Evolutionary conservation across 1,139 yeast genomes (phyloP).

Genomic region (Tardiomyces digboiensis): DNA sequence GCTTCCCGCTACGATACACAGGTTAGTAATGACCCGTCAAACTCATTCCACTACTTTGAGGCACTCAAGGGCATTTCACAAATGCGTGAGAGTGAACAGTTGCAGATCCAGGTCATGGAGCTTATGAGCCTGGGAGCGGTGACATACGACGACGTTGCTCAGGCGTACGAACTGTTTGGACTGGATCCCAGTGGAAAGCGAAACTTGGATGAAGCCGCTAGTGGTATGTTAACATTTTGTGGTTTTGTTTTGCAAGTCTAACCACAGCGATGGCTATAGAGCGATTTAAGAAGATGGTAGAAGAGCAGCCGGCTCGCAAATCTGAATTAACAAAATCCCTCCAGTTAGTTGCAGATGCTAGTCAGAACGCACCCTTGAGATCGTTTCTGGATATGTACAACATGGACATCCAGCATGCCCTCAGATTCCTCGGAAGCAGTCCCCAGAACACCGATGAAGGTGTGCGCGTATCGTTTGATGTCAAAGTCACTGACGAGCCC

Average conservation of each 20-base stretch:
- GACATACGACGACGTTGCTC: conserved; percentile 51
- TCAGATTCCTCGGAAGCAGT: conserved; percentile 48
- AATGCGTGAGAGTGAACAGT: conserved; percentile 34
- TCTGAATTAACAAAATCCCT: conserved; percentile 12
- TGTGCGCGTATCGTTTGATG: conserved; percentile 48
- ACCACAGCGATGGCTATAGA: too few relatives aligned
- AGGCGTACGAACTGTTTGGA: conserved; percentile 34
- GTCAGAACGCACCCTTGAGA: conserved; percentile 33
- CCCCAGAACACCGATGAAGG: conserved; percentile 70
- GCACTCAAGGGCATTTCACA: conserved; percentile 43
- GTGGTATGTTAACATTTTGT: neutral
- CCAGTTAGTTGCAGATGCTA: conserved; percentile 13
- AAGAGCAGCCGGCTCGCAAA: conserved; percentile 10
- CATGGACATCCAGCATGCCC: conserved; percentile 45
- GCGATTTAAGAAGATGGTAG: conserved; percentile 4
- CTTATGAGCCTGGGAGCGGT: conserved; percentile 47
- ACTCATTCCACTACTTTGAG: conserved; percentile 59
- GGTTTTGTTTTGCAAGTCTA: too few relatives aligned
- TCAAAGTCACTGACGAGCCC: conserved; percentile 35
- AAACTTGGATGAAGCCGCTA: neutral
- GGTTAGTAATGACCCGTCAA: conserved; percentile 40
- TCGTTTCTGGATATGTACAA: conserved; percentile 47
- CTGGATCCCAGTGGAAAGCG: neutral
- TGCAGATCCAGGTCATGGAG: conserved; percentile 44
- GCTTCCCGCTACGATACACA: conserved; percentile 53